These are phyloP conservation scores for Coprinellus micaceus DNA, from an alignment of 768 basidiomycete species.

Conservation along the genomic window DNA sequence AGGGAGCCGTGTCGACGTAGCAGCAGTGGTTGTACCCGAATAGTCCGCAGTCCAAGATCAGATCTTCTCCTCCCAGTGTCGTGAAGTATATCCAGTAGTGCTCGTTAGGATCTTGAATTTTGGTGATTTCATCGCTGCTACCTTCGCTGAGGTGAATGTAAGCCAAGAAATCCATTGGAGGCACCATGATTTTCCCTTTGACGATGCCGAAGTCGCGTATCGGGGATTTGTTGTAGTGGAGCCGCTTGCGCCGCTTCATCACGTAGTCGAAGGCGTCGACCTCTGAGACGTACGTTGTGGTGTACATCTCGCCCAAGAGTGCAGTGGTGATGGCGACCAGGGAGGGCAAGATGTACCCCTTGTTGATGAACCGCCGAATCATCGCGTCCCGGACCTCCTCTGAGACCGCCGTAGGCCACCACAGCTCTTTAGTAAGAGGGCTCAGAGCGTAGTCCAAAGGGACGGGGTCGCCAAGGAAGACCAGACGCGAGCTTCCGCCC, in stretches of 20 bases:
- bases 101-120: constrained; percentile 37
- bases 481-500: constrained; percentile 21
- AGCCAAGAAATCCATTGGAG: neutral
- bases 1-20: no score
- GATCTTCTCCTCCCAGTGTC: constrained; percentile 36
- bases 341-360: no score
- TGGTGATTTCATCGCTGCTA: constrained; percentile 31
- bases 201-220: constrained; percentile 45
- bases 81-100: constrained; percentile 51
- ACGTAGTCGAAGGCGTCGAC: neutral
- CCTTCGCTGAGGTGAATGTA: constrained; percentile 22
- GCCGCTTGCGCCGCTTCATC: constrained; percentile 23
- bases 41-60: constrained; percentile 38
- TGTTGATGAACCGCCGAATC: constrained; percentile 23
- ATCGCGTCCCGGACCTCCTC: constrained; percentile 26
- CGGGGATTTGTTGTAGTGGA: constrained; percentile 33
- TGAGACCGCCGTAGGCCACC: constrained; percentile 31
- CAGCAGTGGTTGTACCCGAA: constrained; percentile 33
- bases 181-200: constrained; percentile 30
- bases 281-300: constrained; percentile 19
- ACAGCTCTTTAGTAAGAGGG: constrained; percentile 14
- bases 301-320: constrained; percentile 37
- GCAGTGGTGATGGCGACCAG: constrained; percentile 2
- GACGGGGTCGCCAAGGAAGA: constrained; percentile 26
- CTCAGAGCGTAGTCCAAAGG: neutral